Evolutionary conservation across 306 rosid species (phyloP).

Genomic region (Lathyrus oleraceus): DNA sequence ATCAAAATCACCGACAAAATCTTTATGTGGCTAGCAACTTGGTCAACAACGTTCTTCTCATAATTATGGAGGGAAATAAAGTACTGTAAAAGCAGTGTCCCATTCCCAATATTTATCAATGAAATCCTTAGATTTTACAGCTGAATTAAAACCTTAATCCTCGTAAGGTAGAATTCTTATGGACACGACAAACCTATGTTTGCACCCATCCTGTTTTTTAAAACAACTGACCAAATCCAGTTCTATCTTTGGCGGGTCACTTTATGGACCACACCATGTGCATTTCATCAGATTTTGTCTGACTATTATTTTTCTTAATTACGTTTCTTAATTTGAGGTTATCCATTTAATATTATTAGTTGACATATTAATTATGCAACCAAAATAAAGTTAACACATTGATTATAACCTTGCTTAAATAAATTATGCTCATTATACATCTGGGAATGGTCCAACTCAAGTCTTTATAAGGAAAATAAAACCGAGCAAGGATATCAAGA

Average conservation of each 20-base stretch:
- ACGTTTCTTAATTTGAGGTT: background rate
- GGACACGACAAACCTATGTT: too few relatives aligned
- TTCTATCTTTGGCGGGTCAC: constrained; percentile 36
- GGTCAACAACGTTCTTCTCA: constrained; percentile 31
- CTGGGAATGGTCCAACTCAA: background rate
- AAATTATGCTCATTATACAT: background rate
- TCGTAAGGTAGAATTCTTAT: too few relatives aligned
- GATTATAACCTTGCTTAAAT: background rate
- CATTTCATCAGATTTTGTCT: constrained; percentile 18
- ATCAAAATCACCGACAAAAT: constrained; percentile 45
- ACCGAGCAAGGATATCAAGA: background rate
- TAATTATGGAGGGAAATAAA: background rate
- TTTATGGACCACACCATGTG: constrained; percentile 8
- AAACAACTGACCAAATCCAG: constrained; percentile 42
- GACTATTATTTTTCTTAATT: background rate
- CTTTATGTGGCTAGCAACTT: background rate
- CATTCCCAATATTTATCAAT: background rate
- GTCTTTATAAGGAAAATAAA: background rate
- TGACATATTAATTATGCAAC: background rate
- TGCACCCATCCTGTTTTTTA: background rate
- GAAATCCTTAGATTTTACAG: background rate
- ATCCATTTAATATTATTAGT: background rate
- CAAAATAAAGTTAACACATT: background rate
- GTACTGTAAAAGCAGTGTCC: constrained; percentile 18
- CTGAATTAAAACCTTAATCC: too few relatives aligned